Evolutionary conservation across 1,284 basidiomycete species (phyloP).

Genomic region (Cryptococcus wingfieldii): DNA sequence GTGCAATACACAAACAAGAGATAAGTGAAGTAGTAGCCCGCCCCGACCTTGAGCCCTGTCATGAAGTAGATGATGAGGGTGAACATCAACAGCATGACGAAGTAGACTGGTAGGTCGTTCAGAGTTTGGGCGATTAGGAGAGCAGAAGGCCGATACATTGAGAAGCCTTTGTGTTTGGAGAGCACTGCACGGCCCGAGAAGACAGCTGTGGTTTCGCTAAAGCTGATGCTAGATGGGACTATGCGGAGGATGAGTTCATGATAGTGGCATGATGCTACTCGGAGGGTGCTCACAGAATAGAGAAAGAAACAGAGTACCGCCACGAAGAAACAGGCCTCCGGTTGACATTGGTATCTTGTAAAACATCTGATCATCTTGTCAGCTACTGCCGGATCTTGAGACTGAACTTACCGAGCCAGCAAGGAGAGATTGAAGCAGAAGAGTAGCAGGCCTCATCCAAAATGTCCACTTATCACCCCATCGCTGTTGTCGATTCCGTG

Average conservation of each 20-base stretch:
- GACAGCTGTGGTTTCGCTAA: constrained; percentile 66
- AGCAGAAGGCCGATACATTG: constrained; percentile 48
- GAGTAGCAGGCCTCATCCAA: constrained; percentile 38
- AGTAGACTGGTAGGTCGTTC: constrained; percentile 53
- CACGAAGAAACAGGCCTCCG: constrained; percentile 70
- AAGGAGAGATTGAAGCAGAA: constrained; percentile 43
- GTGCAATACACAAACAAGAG: constrained; percentile 27
- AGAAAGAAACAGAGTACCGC: constrained; percentile 58
- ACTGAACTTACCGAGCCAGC: constrained; percentile 55
- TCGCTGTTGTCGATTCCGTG: constrained; percentile 38
- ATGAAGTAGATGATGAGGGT: constrained; percentile 45
- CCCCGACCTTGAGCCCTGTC: constrained; percentile 23
- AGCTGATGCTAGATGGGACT: constrained; percentile 50
- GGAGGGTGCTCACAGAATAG: constrained; percentile 39
- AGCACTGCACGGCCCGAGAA: constrained; percentile 70
- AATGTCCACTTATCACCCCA: constrained; percentile 41
- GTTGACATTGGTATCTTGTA: constrained; percentile 62
- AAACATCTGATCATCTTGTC: constrained; percentile 54
- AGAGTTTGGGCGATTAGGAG: constrained; percentile 62
- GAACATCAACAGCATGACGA: constrained; percentile 47
- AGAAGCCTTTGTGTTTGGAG: constrained; percentile 51
- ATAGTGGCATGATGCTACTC: not conserved
- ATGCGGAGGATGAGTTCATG: not conserved
- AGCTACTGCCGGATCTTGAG: not conserved
- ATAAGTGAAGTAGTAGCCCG: constrained; percentile 43